Percentiles rank a stretch among this genome's conserved stretches.
Evolutionary conservation across 1,284 basidiomycete genomes (phyloP).

Genomic region (Austroboletus novae-zelandiae): DNA sequence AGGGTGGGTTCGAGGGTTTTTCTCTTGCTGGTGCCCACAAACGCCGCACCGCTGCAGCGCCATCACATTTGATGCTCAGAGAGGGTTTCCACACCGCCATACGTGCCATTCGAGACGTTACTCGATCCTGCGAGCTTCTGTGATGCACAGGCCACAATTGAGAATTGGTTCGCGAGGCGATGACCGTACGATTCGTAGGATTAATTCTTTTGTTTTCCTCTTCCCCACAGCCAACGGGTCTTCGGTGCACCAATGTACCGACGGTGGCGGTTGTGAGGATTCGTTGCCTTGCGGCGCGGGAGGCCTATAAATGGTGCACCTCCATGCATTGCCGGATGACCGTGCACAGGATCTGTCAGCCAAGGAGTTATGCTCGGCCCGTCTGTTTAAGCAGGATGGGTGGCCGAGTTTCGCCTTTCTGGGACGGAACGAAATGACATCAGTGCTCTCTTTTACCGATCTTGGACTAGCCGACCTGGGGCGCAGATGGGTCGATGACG

Average conservation of each 20-base stretch:
- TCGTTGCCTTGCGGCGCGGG: neutral
- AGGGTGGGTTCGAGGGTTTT: slow-evolving; percentile 18
- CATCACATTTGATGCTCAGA: neutral
- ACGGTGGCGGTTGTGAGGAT: neutral
- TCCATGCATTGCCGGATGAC: too few species aligned
- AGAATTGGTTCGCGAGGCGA: slow-evolving; percentile 4
- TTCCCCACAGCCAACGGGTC: neutral
- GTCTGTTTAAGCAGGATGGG: too few species aligned
- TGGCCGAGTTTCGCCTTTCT: too few species aligned
- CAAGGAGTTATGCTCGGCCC: too few species aligned
- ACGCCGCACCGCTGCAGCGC: neutral
- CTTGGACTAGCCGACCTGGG: neutral
- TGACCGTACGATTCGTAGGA: neutral
- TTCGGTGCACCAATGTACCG: neutral
- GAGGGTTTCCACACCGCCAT: neutral
- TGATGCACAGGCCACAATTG: slow-evolving; percentile 7
- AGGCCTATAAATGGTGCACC: too few species aligned
- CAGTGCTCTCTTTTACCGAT: neutral
- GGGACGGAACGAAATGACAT: neutral
- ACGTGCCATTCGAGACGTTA: neutral
- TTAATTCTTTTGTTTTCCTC: neutral
- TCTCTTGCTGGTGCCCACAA: neutral
- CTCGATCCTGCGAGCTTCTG: slow-evolving; percentile 3
- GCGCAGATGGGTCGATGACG: neutral
- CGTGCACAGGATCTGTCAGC: too few species aligned